Conservation (phyloP, 169 alveolate species). For the Cyclospora cayetanensis region DNA sequence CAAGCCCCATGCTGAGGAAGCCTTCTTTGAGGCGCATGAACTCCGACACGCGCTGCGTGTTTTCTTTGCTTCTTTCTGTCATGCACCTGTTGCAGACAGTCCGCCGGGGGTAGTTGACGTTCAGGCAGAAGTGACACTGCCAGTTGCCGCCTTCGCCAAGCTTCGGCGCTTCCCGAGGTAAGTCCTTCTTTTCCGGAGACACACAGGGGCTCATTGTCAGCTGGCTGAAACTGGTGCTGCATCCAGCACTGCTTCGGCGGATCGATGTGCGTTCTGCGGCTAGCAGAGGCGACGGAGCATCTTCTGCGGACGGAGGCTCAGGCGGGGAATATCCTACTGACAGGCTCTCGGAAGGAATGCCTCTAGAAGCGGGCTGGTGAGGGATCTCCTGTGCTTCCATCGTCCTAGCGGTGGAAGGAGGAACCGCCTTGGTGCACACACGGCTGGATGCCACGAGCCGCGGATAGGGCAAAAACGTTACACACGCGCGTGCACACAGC, state of each 20-base stretch:
- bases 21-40: conserved; percentile 39
- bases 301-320: no score
- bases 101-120: conserved; percentile 80
- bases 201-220: background rate
- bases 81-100: conserved; percentile 78
- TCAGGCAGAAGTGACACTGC: conserved; percentile 79
- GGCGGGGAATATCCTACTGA: no score
- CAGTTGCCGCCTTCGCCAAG: conserved; percentile 79
- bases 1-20: conserved; percentile 45
- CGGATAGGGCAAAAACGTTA: no score
- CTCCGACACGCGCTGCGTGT: conserved; percentile 74
- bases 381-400: no score
- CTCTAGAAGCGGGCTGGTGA: no score
- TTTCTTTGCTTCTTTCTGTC: conserved; percentile 73
- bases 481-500: no score
- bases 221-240: conserved; percentile 9
- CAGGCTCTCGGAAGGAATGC: no score
- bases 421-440: no score
- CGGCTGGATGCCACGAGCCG: no score
- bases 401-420: no score
- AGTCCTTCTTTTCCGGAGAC: background rate
- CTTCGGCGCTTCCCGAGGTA: conserved; percentile 63
- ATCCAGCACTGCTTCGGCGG: conserved; percentile 9
- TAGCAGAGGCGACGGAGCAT: no score
- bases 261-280: no score